A percentile compares a stretch with the other conserved stretches of the same genome.
phyloP scores from a whole-genome alignment of 345 rosid species.

The Populus alba region DNA sequence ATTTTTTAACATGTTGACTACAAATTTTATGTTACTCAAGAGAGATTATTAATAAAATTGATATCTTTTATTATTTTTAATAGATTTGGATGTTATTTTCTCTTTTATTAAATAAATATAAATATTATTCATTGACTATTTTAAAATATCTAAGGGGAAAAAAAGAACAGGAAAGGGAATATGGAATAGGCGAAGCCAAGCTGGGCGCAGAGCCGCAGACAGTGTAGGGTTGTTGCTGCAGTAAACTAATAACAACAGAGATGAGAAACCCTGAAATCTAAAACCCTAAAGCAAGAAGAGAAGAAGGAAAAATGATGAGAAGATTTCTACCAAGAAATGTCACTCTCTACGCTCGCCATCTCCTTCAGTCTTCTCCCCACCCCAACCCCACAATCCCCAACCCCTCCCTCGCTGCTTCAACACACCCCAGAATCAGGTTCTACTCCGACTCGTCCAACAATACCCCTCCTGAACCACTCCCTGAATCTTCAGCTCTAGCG shows the following conservation, averaged over 20 bases:
- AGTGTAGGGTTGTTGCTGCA: no score
- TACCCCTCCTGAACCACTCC: conserved; percentile 12
- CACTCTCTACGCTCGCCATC: conserved; percentile 22
- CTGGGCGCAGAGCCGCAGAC: no score
- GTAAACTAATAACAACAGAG: background rate
- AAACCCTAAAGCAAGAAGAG: background rate
- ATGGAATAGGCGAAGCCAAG: no score
- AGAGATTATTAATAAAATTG: no score
- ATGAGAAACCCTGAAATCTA: background rate
- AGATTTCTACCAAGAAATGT: conserved; percentile 35
- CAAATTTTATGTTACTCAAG: no score
- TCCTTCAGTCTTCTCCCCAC: conserved; percentile 18
- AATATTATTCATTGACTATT: no score
- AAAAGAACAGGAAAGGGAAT: no score
- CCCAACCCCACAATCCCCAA: background rate
- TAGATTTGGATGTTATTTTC: no score
- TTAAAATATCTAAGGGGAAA: no score
- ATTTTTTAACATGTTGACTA: no score
- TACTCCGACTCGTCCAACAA: conserved; percentile 36
- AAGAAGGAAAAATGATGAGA: background rate
- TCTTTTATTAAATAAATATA: no score
- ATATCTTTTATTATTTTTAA: no score
- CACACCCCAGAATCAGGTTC: conserved; percentile 27
- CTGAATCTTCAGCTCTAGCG: conserved; percentile 22
- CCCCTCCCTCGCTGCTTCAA: conserved; percentile 14